These are phyloP conservation scores for Tetracladium setigerum DNA, from an alignment of 495 filamentous ascomycete species.

Conservation along the genomic window DNA sequence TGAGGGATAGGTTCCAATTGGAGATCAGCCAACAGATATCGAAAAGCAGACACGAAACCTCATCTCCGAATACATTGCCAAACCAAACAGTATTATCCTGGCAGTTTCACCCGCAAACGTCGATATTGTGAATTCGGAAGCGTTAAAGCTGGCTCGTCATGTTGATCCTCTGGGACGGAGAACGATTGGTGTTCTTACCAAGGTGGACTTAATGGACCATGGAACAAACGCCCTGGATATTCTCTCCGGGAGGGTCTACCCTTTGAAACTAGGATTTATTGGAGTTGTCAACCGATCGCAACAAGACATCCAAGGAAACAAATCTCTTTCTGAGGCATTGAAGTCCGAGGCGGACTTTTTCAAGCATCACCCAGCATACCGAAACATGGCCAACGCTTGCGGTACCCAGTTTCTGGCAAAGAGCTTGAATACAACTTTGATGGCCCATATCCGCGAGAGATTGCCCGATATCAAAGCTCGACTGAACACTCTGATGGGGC, in stretches of 20 bases:
- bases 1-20: conserved; percentile 69
- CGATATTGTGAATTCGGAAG: conserved; percentile 97
- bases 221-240: conserved; percentile 98
- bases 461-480: conserved; percentile 97
- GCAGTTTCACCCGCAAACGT: conserved; percentile 98
- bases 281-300: conserved; percentile 97
- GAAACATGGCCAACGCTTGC: conserved; percentile 90
- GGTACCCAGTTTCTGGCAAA: conserved; percentile 95
- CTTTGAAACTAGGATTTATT: conserved; percentile 94
- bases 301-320: conserved; percentile 95
- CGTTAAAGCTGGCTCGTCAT: conserved; percentile 91
- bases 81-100: conserved; percentile 96
- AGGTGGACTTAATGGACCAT: conserved; percentile 98
- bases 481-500: conserved; percentile 96
- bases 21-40: conserved; percentile 95
- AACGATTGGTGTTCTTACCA: conserved; percentile 96
- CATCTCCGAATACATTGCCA: conserved; percentile 97
- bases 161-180: conserved; percentile 91
- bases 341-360: conserved; percentile 93
- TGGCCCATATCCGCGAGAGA: conserved; percentile 93
- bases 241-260: conserved; percentile 91
- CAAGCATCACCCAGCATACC: conserved; percentile 91
- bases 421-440: conserved; percentile 87
- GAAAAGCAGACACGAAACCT: conserved; percentile 97
- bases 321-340: conserved; percentile 81